Evolutionary conservation across 176 grass and related monocot genomes (phyloP).

Genomic region (barley (Hordeum vulgare)): MorexV3_pseudomolecules_assembly NC_058518.1:439800445-439800944

Average conservation of each 20-base stretch:
- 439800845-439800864: background rate
- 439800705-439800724: background rate
- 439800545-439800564: background rate
- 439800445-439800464: background rate
- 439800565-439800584: background rate
- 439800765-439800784: background rate
- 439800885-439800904: background rate
- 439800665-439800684: constrained; percentile 25
- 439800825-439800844: background rate
- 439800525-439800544: background rate
- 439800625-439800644: background rate
- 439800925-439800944: background rate
- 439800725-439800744: background rate
- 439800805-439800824: background rate
- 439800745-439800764: constrained; percentile 2
- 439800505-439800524: background rate
- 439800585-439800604: background rate
- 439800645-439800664: background rate
- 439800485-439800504: background rate
- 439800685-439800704: constrained; percentile 15
- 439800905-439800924: background rate
- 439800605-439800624: background rate
- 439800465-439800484: constrained; percentile 9
- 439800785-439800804: background rate
- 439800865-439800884: background rate